Conservation (phyloP, 2,329 filamentous ascomycete genomes). For the Mycosphaerella sp. region DNA sequence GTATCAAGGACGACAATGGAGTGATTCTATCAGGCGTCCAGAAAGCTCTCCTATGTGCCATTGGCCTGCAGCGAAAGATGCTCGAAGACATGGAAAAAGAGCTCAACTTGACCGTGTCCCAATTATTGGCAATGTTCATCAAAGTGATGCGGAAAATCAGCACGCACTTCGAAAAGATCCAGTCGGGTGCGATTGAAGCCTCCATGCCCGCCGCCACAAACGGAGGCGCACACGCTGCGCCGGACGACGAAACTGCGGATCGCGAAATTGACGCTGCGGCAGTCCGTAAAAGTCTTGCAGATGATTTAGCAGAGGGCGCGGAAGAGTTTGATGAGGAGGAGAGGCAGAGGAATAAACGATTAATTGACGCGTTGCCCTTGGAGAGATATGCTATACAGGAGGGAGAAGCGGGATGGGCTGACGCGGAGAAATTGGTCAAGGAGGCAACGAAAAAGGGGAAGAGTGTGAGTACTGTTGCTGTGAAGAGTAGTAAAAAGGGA, state of each 20-base stretch:
- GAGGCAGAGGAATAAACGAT: constrained; percentile 71
- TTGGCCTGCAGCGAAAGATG: constrained; percentile 85
- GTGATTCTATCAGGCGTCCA: constrained; percentile 77
- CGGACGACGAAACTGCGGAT: constrained; percentile 23
- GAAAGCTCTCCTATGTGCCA: constrained; percentile 76
- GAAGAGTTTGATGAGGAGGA: constrained; percentile 63
- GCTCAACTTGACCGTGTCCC: constrained; percentile 63
- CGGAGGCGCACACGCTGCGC: constrained; percentile 25
- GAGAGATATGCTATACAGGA: constrained; percentile 64
- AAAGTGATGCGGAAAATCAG: constrained; percentile 90
- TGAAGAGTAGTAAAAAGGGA: constrained; percentile 39
- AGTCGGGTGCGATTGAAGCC: constrained; percentile 59
- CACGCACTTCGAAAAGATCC: constrained; percentile 65
- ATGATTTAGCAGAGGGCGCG: constrained; percentile 78
- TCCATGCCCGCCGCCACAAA: constrained; percentile 39
- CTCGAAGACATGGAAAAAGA: constrained; percentile 76
- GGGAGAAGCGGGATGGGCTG: constrained; percentile 48
- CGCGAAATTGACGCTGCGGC: constrained; percentile 48
- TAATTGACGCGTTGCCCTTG: constrained; percentile 85
- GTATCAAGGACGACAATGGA: constrained; percentile 44
- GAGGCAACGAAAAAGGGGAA: constrained; percentile 38
- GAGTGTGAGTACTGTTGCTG: constrained; percentile 62
- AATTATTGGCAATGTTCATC: constrained; percentile 93
- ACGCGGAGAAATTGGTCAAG: constrained; percentile 67
- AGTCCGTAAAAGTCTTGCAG: constrained; percentile 54